Evolutionary conservation across 73 alveolate species (phyloP), one percentile per base, ranked within the genome.

Genomic region (Tetrahymena borealis): DNA sequence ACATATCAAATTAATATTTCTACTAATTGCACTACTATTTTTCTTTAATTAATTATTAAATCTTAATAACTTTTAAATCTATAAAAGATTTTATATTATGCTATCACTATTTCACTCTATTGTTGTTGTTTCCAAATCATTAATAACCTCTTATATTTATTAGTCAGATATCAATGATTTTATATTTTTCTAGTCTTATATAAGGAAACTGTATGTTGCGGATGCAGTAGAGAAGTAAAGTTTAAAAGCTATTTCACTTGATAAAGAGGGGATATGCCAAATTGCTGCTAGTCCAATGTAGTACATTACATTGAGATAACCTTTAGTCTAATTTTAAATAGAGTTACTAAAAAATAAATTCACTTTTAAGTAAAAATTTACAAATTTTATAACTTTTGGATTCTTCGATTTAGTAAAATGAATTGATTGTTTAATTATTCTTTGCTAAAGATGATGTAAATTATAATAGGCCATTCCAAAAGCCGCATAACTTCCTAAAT

Each of bases 391-490:
- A 18, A 85, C 31, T 85, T 39, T 39, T 10, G 95, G 95, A 93
- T 93, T 93, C 33, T 93, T 93, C 1, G 95, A 93, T 85, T 93
- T 93, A 15, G 95, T 85, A 28, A 93, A n/a, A 90, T 93, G 91
- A 13, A 93, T 93, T 15, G 90, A 38, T 85, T 93, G 33, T 33
- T 93, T 93, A 18, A 93, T 39, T 31, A 93, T 93, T 16, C 90
- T 39, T 85, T 93, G 39, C 78, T 60, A 32, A 10, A 93, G 38
- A 39, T 93, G 91, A 93, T 93, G 91, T 18, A 91, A 37, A 90
- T 93, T 93, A 40, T 93, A 92, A 37, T 39, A 38, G 13, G 95
- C 93, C 92, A 93, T 93, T 31, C 93, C 93, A 39, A 93, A 85
- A 4, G 95, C 95, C 13, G 91, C 78, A 24, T 33, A 39, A 4